These are phyloP conservation scores for Yarrowia sp. DNA, from an alignment of 805 yeast genomes.

Conservation along the genomic window DNA sequence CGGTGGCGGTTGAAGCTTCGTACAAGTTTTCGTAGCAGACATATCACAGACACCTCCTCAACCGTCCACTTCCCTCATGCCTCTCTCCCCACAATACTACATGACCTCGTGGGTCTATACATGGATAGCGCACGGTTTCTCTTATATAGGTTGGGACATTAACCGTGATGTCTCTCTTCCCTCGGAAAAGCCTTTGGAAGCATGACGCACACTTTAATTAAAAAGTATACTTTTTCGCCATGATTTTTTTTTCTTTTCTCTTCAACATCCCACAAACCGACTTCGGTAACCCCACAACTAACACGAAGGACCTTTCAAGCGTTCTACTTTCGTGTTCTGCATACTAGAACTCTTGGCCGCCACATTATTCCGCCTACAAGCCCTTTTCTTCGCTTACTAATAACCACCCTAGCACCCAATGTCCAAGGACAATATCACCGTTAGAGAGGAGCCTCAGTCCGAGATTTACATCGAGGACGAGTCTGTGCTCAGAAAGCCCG, in stretches of 20 bases:
- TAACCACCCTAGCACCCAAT: conserved; percentile 24
- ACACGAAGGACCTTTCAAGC: conserved; percentile 44
- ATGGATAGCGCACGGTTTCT: conserved; percentile 13
- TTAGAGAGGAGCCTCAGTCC: conserved; percentile 17
- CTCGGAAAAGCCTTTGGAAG: conserved; percentile 13
- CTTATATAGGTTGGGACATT: conserved; percentile 14
- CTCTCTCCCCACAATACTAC: neutral
- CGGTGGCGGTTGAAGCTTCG: too few species aligned
- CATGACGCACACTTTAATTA: conserved; percentile 12
- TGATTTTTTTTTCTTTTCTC: conserved; percentile 6
- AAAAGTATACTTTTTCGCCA: conserved; percentile 2
- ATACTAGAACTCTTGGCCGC: conserved; percentile 43
- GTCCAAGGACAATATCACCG: conserved; percentile 15
- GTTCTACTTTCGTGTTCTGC: conserved; percentile 46
- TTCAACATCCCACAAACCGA: conserved; percentile 8
- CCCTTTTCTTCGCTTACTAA: neutral
- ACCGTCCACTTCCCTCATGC: too few species aligned
- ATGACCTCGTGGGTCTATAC: neutral
- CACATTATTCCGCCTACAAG: neutral
- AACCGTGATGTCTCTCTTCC: neutral
- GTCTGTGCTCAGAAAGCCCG: neutral
- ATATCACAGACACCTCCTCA: too few species aligned
- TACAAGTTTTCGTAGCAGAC: too few species aligned
- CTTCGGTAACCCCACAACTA: conserved; percentile 4
- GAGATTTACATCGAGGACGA: conserved; percentile 5